Evolutionary conservation across 352 stramenopile species (phyloP), one percentile per base, ranked within the genome.

Genomic region (Globisporangium rhizosaccharum): DNA sequence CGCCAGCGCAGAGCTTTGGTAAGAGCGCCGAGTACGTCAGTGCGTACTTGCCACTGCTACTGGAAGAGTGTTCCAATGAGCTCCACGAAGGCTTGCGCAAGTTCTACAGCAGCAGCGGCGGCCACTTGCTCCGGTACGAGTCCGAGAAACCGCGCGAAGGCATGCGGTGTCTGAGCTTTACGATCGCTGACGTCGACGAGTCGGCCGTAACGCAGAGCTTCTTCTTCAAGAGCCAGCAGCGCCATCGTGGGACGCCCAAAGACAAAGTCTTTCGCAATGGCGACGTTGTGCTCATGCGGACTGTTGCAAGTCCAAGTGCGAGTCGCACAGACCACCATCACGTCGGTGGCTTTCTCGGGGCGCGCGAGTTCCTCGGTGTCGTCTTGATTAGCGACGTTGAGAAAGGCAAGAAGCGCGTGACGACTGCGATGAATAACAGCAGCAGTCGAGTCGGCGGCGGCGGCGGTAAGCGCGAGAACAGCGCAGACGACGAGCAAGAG

Each of bases 41-140:
- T 53, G 67, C 84, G n/a, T 96, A 92, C 46, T 62, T 91, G 7
- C 86, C 86, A 0, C 61, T 96, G 18, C 66, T 96, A 42, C 52
- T 96, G 0, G 86, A 94, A 71, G 86, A 96, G 65, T 87, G 77
- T 37, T 85, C 82, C 63, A 91, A 88, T 25, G 86, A 94, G 61
- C 65, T 96, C 26, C 75, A 88, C 57, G 79, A 93, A 60, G 72
- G 73, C 0, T 63, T 92, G 36, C 77, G 73, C 41, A 77, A 73
- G 46, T 76, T 66, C 36, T 77, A 68, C 36, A 74, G 65, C 25
- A 61, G 26, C n/a, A 68, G 67, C n/a, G 66, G 60, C 18, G 75
- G 84, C 0, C 83, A 93, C 51, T 46, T 88, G 23, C 54, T 94
- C 28, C 82, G 82, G 11, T 93, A 92, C 48, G 84, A 94, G 45